Evolutionary conservation across 768 basidiomycete genomes (phyloP).

Genomic region (Russula emetica): DNA sequence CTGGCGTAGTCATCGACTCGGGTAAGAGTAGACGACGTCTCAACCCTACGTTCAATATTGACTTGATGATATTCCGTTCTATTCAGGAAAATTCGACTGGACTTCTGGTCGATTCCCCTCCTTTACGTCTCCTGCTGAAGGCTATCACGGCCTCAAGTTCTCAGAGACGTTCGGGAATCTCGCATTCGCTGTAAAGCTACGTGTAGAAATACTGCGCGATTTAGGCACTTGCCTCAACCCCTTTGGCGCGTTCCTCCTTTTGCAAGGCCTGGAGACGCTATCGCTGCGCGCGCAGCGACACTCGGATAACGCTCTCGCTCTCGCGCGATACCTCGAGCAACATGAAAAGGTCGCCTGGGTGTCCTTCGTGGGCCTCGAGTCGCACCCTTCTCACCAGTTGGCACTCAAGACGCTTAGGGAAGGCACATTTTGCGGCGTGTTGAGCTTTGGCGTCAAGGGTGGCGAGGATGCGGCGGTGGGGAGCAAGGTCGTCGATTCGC

Average conservation of each 20-base stretch:
- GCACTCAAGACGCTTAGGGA: conserved; percentile 55
- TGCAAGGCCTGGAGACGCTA: conserved; percentile 79
- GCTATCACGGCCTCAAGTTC: conserved; percentile 69
- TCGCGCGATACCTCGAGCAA: conserved; percentile 59
- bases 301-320: conserved; percentile 60
- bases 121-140: conserved; percentile 70
- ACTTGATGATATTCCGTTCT: conserved; percentile 1
- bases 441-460: conserved; percentile 75
- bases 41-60: background rate
- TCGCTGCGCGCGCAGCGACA: conserved; percentile 68
- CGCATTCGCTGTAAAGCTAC: conserved; percentile 65
- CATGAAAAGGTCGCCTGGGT: conserved; percentile 73
- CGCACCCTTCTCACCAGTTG: conserved; percentile 55
- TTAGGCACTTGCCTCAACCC: conserved; percentile 64
- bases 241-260: conserved; percentile 66
- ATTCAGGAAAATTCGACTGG: conserved; percentile 69
- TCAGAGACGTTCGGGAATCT: conserved; percentile 59
- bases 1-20: conserved; percentile 67
- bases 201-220: conserved; percentile 61
- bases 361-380: conserved; percentile 65
- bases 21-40: conserved; percentile 39
- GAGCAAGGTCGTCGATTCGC: conserved; percentile 60
- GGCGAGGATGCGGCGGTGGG: conserved; percentile 46
- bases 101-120: conserved; percentile 65
- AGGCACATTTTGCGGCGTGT: conserved; percentile 64